Evolutionary conservation across 2,329 filamentous ascomycete species (phyloP).

Genomic region (Alternaria ethzedia): DNA sequence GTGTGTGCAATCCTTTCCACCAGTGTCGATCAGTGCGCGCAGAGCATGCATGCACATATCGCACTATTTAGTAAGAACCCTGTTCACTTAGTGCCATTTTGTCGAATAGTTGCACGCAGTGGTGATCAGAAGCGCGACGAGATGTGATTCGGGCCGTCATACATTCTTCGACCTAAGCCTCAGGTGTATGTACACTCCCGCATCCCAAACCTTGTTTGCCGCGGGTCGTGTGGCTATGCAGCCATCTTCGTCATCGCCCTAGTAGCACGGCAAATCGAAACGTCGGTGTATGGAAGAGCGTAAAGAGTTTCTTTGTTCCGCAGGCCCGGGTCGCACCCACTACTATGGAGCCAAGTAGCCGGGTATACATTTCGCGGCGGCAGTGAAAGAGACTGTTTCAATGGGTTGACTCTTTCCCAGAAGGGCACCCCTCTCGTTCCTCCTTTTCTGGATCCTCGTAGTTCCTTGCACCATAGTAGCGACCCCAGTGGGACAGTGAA

Average conservation of each 20-base stretch:
- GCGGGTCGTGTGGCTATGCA: background rate
- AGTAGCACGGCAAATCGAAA: background rate
- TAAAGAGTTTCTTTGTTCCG: slow-evolving; percentile 2
- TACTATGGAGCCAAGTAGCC: background rate
- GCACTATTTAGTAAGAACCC: background rate
- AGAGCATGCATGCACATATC: background rate
- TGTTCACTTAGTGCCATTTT: background rate
- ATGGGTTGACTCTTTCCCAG: background rate
- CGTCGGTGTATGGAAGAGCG: background rate
- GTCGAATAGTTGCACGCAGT: background rate
- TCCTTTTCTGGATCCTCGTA: background rate
- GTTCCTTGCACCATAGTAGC: background rate
- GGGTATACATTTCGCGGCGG: background rate
- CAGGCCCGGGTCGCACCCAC: background rate
- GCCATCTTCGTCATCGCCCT: background rate
- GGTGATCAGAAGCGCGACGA: background rate
- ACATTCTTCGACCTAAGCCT: background rate
- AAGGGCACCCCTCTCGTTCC: background rate
- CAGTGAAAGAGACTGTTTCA: background rate
- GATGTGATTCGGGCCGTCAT: background rate
- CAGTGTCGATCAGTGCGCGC: background rate
- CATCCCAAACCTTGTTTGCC: background rate
- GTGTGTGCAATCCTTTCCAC: background rate
- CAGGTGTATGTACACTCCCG: background rate
- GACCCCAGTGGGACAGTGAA: background rate